Conservation (phyloP, 768 basidiomycete species). For the Daedaleopsis sinensis region DNA sequence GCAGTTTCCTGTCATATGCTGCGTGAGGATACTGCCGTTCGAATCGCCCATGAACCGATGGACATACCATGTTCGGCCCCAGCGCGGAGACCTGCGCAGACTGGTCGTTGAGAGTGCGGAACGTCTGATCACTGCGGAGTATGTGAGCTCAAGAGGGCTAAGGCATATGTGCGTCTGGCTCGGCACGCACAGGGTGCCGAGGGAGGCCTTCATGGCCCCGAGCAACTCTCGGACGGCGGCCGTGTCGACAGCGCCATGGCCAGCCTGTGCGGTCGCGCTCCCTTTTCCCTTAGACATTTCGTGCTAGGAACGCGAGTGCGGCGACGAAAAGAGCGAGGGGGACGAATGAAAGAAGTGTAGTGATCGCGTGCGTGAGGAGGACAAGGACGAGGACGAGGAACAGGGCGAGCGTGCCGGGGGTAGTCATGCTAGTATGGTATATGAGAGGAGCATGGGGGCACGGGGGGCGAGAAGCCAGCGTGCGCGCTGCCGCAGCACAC, state of each 20-base stretch:
- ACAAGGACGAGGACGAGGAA: conserved; percentile 10
- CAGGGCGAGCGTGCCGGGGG: conserved; percentile 3
- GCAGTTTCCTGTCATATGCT: conserved; percentile 21
- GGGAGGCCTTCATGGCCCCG: conserved; percentile 18
- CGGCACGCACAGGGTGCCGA: conserved; percentile 20
- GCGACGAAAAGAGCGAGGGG: conserved; percentile 3
- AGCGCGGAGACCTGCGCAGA: conserved; percentile 32
- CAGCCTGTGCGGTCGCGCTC: no score
- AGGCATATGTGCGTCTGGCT: no score
- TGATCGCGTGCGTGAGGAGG: conserved; percentile 1
- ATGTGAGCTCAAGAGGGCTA: no score
- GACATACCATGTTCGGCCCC: conserved; percentile 34
- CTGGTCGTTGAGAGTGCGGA: conserved; percentile 36
- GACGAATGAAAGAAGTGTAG: conserved; percentile 2
- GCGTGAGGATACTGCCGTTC: conserved; percentile 5
- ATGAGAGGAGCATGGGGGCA: not conserved
- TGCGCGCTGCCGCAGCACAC: not conserved
- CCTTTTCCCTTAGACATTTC: not conserved
- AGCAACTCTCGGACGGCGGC: conserved; percentile 18
- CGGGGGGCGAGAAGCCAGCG: not conserved
- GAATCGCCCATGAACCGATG: not conserved
- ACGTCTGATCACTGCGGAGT: conserved; percentile 32
- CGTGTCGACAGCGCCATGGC: conserved; percentile 6
- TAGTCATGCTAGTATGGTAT: not conserved
- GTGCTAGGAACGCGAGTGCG: not conserved